A percentile compares a stretch with the other conserved stretches of the same genome.
phyloP scores from a whole-genome alignment of 2,329 filamentous ascomycete genomes.

The Pestalotiopsis fici region DNA sequence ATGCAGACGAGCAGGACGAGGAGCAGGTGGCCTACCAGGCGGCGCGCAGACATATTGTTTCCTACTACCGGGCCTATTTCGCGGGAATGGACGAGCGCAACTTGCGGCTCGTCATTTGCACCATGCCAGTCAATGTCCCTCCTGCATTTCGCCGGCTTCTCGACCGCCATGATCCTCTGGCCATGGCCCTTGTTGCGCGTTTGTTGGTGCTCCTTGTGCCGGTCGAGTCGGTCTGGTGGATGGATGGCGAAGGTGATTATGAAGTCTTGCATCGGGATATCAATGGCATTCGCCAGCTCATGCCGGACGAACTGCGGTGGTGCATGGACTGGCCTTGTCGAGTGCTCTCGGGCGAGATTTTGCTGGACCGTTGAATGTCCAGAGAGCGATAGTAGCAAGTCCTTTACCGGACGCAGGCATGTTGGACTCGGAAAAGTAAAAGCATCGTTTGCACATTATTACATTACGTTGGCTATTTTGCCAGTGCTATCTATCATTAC shows the following conservation, averaged over 20 bases:
- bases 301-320: background rate
- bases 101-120: background rate
- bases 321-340: constrained; percentile 6
- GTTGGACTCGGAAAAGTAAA: background rate
- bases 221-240: constrained; percentile 9
- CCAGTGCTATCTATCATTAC: no score
- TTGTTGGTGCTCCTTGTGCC: background rate
- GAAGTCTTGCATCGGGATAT: constrained; percentile 9
- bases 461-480: no score
- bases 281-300: constrained; percentile 3
- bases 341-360: constrained; percentile 4
- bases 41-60: background rate
- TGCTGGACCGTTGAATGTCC: background rate
- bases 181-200: constrained; percentile 4
- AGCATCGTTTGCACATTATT: no score
- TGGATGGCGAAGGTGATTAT: constrained; percentile 8
- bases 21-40: background rate
- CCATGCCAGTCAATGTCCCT: background rate
- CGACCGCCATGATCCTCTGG: background rate
- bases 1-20: background rate
- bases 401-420: background rate
- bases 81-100: background rate
- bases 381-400: background rate
- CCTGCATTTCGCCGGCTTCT: background rate
- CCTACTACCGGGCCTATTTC: constrained; percentile 6